These are phyloP conservation scores for Immersiella caudata DNA, from an alignment of 495 filamentous ascomycete species.

Conservation along the genomic window DNA sequence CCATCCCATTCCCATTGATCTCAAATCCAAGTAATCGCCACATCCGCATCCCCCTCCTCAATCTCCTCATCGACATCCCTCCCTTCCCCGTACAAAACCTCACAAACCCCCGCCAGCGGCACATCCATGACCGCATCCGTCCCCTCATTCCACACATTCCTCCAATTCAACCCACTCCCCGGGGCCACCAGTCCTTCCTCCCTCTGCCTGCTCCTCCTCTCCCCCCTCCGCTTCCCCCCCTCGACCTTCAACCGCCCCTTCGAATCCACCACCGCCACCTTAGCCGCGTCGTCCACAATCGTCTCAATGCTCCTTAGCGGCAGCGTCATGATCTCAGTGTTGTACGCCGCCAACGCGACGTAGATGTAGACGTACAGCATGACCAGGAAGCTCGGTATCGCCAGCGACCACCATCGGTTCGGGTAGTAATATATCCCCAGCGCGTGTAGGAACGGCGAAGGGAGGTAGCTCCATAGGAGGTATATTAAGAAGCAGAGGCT, in stretches of 20 bases:
- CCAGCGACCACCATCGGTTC: constrained; percentile 94
- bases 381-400: constrained; percentile 86
- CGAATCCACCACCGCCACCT: constrained; percentile 79
- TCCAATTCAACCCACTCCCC: constrained; percentile 65
- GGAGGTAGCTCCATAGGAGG: constrained; percentile 91
- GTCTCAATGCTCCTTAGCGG: constrained; percentile 81
- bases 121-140: constrained; percentile 99
- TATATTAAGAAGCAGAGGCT: constrained; percentile 83
- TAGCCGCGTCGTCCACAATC: constrained; percentile 86
- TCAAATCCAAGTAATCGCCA: constrained; percentile 12
- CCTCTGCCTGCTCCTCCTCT: constrained; percentile 40
- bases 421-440: constrained; percentile 97
- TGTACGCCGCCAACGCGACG: constrained; percentile 88
- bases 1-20: background rate
- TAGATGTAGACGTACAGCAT: constrained; percentile 91
- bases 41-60: constrained; percentile 21
- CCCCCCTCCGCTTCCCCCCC: constrained; percentile 50
- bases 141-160: constrained; percentile 79
- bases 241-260: constrained; percentile 57
- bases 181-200: constrained; percentile 30
- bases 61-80: constrained; percentile 38
- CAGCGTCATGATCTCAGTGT: constrained; percentile 83
- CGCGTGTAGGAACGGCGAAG: constrained; percentile 87
- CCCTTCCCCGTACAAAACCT: constrained; percentile 73
- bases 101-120: constrained; percentile 94